Percentiles rank a stretch among this genome's conserved stretches.
Conservation (phyloP, 306 rosid genomes). For the Vigna hirtella region DNA sequence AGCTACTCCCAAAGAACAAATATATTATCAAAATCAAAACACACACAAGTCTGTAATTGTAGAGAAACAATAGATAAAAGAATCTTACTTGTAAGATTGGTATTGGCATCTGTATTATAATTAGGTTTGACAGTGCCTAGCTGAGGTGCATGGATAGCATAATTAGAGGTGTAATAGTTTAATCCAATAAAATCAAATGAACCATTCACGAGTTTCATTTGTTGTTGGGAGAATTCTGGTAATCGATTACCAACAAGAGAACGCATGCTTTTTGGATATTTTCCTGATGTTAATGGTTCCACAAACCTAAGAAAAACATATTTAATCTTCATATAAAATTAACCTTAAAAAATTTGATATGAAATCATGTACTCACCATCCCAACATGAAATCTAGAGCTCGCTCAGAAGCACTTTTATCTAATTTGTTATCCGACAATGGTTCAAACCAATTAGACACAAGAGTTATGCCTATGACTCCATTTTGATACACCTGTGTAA, state of each 20-base stretch:
- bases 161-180: constrained; percentile 66
- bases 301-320: constrained; percentile 50
- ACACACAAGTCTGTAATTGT: neutral
- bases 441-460: constrained; percentile 55
- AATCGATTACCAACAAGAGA: constrained; percentile 54
- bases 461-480: constrained; percentile 68
- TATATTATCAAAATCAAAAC: neutral
- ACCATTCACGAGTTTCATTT: constrained; percentile 44
- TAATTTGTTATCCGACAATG: constrained; percentile 42
- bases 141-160: constrained; percentile 44
- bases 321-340: too few species aligned
- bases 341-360: too few species aligned
- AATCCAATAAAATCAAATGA: constrained; percentile 76
- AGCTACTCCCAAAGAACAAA: constrained; percentile 35
- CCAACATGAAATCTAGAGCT: constrained; percentile 67
- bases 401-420: constrained; percentile 53
- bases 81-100: constrained; percentile 46
- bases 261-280: constrained; percentile 65
- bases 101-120: constrained; percentile 50
- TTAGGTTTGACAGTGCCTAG: neutral
- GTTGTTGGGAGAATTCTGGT: constrained; percentile 53
- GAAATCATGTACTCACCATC: constrained; percentile 59
- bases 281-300: constrained; percentile 60
- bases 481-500: constrained; percentile 54
- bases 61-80: neutral